Evolutionary conservation across 352 stramenopile genomes (phyloP).

Genomic region (Globisporangium echinulatum): DNA sequence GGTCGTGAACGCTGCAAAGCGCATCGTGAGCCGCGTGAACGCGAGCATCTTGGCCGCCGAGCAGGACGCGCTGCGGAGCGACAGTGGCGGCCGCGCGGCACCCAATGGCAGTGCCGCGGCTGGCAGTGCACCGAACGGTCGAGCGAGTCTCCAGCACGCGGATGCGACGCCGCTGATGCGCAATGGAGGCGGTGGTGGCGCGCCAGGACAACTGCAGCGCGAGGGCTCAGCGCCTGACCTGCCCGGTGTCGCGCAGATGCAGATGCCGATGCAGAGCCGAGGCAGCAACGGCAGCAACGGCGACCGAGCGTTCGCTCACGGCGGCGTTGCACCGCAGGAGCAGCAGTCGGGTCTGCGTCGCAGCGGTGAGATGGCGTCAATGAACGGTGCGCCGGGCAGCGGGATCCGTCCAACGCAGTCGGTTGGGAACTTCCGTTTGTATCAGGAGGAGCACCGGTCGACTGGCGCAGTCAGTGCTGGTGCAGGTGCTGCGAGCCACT

Average conservation of each 20-base stretch:
- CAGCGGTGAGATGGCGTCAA: constrained; percentile 16
- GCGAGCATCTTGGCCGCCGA: constrained; percentile 46
- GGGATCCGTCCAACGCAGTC: constrained; percentile 57
- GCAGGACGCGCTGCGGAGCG: constrained; percentile 33
- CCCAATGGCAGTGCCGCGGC: neutral
- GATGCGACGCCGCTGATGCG: constrained; percentile 4
- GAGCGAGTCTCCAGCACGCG: neutral
- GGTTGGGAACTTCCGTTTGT: constrained; percentile 70
- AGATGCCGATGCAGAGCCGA: constrained; percentile 11
- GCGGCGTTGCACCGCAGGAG: constrained; percentile 8
- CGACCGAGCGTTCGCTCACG: constrained; percentile 12
- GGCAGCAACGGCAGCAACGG: neutral
- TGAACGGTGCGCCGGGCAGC: constrained; percentile 9
- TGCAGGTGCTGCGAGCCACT: neutral
- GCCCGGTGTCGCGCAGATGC: constrained; percentile 9
- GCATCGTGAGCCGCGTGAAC: constrained; percentile 61
- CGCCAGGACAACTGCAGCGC: constrained; percentile 21
- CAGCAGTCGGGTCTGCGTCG: constrained; percentile 17
- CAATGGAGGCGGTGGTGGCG: constrained; percentile 7
- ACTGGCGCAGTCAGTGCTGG: neutral
- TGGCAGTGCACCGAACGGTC: neutral
- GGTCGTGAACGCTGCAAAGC: constrained; percentile 54
- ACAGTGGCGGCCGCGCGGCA: constrained; percentile 4
- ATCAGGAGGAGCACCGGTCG: constrained; percentile 41
- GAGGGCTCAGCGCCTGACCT: constrained; percentile 33